Base-by-base conservation (phyloP, 2,329 filamentous ascomycete species). In the Epichloe amarillans region DNA sequence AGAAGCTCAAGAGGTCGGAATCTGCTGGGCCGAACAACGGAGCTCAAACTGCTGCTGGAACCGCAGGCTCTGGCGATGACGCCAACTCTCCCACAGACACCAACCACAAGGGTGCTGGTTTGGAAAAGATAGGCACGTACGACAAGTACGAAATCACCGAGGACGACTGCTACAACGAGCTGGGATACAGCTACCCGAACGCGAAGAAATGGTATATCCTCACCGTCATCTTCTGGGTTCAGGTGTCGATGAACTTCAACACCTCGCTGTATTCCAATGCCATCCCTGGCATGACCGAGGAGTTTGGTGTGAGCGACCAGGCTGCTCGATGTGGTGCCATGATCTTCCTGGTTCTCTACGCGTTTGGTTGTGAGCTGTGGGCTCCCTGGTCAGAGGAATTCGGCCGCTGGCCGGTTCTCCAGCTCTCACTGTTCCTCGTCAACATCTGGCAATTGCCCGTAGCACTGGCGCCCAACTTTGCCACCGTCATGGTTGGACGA, bases 331-430 rank as follows among this genome's bases (percentile, higher is more conserved):
- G 79, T 51, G 87, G 87, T 62, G 84, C 86, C 53, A 83, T 86
- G 69, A 79, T 89, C 55, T 93, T 91, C 69, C 69, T 94, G 39
- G 75, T 93, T 47, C 66, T 82, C 2, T 93, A 94, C 64, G 87
- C 86, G 38, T 90, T 93, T 62, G 88, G 88, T 37, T 93, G 88
- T 64, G 88, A 93, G 65, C 74, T 91, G 0, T 93, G 88, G 88
- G 88, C 88, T 0, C 88, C 88, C 0, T 93, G 87, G 85, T 86
- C 80, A 44, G 88, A 94, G 64, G 88, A 93, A 60, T 72, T 91
- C 47, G 88, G 88, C 19, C 79, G 88, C 47, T 85, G 82, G 71
- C 83, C 83, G 2, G 77, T 93, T 50, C 72, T 91, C 21, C 87
- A 91, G 71, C 67, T 76, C 23, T 86, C 81, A 38, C 68, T 93